Evolutionary conservation across 176 grass and related monocot genomes (phyloP).

Genomic region (Raddia guianensis): DNA sequence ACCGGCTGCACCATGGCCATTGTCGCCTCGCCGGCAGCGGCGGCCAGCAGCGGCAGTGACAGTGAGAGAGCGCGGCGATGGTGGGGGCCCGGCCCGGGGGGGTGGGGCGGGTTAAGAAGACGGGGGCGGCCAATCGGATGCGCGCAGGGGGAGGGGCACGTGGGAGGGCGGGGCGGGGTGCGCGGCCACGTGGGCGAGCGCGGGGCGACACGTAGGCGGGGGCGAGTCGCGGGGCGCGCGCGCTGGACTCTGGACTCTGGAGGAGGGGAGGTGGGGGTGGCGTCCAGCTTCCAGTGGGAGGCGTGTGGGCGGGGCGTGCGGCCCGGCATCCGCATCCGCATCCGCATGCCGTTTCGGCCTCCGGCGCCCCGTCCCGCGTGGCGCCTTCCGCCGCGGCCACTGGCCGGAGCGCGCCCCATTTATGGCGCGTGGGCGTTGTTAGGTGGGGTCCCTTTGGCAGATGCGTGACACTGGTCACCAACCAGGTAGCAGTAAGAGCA

Average conservation of each 20-base stretch:
- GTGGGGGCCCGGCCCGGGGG: constrained; percentile 9
- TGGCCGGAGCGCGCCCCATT: constrained; percentile 37
- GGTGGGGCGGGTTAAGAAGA: constrained; percentile 52
- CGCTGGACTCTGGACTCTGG: neutral
- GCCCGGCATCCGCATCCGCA: neutral
- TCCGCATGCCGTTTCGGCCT: constrained; percentile 28
- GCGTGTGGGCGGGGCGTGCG: neutral
- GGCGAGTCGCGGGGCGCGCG: constrained; percentile 40
- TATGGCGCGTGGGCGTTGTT: constrained; percentile 11
- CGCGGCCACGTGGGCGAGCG: constrained; percentile 91
- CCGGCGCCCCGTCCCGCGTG: constrained; percentile 43
- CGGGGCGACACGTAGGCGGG: constrained; percentile 72
- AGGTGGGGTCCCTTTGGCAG: too few relatives aligned
- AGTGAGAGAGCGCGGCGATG: constrained; percentile 34
- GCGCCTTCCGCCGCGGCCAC: constrained; percentile 21
- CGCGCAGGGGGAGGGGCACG: constrained; percentile 77
- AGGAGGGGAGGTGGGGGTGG: neutral
- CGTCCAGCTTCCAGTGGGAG: neutral
- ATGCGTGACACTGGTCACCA: too few relatives aligned
- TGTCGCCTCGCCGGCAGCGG: neutral
- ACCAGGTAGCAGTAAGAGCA: too few relatives aligned
- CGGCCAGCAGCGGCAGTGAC: neutral
- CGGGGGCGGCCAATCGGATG: constrained; percentile 64
- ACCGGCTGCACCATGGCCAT: constrained; percentile 73
- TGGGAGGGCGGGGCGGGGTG: constrained; percentile 64